These are phyloP conservation scores for Stagonosporopsis vannaccii DNA, from an alignment of 2,329 filamentous ascomycete species.

Conservation along the genomic window DNA sequence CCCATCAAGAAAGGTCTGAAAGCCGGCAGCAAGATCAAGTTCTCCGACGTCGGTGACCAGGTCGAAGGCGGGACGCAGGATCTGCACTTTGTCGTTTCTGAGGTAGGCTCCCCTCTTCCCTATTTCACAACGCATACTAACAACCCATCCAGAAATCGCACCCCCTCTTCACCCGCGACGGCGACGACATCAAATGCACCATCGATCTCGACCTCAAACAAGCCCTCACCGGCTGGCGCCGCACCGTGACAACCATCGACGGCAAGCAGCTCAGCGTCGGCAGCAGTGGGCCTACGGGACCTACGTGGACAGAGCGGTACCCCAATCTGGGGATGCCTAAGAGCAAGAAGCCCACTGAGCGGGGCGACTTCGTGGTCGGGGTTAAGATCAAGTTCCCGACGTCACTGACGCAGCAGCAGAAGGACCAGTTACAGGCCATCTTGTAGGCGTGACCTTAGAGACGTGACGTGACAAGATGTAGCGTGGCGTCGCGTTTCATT, in stretches of 20 bases:
- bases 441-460: too few species aligned
- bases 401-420: constrained; percentile 77
- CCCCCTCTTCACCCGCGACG: constrained; percentile 81
- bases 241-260: constrained; percentile 92
- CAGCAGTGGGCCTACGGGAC: constrained; percentile 83
- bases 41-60: constrained; percentile 95
- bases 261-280: constrained; percentile 82
- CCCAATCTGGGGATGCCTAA: constrained; percentile 93
- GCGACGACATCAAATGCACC: constrained; percentile 82
- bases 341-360: constrained; percentile 83
- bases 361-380: constrained; percentile 87
- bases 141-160: constrained; percentile 75
- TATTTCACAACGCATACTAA: constrained; percentile 23
- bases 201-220: constrained; percentile 90
- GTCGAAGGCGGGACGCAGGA: constrained; percentile 96
- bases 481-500: too few species aligned
- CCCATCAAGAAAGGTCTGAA: constrained; percentile 96
- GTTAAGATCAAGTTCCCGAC: constrained; percentile 94
- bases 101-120: constrained; percentile 66
- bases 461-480: too few species aligned
- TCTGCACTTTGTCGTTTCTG: constrained; percentile 90
- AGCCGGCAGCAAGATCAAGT: constrained; percentile 98
- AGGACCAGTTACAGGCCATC: constrained; percentile 80
- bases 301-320: constrained; percentile 80
- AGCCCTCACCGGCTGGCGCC: constrained; percentile 90